Percentiles rank a stretch among this genome's conserved stretches.
phyloP scores from a whole-genome alignment of 805 yeast genomes.

The Lipomyces mesembrius region DNA sequence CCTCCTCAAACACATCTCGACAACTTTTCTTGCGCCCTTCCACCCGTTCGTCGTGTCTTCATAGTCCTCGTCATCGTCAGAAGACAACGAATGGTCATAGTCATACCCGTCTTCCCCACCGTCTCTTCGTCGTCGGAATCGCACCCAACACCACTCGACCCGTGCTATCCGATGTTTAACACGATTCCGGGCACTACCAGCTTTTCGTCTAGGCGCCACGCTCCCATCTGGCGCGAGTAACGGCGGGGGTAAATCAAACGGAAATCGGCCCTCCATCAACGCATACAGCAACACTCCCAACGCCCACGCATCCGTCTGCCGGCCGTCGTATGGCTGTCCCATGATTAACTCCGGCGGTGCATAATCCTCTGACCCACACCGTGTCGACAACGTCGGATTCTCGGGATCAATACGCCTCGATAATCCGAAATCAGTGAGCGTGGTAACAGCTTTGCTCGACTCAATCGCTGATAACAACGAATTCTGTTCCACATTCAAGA shows the following conservation, averaged over 20 bases:
- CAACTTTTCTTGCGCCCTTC: constrained; percentile 56
- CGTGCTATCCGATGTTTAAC: constrained; percentile 90
- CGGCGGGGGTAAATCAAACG: constrained; percentile 82
- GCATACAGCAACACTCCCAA: constrained; percentile 89
- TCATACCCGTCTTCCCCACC: constrained; percentile 21
- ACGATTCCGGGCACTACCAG: constrained; percentile 51
- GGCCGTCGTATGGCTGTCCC: constrained; percentile 91
- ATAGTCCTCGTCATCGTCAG: constrained; percentile 38
- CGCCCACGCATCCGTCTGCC: constrained; percentile 92
- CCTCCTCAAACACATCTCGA: constrained; percentile 55
- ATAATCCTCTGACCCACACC: constrained; percentile 97
- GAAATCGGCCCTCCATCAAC: constrained; percentile 80
- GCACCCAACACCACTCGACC: constrained; percentile 87
- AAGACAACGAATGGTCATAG: constrained; percentile 40
- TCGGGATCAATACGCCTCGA: constrained; percentile 68
- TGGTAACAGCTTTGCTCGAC: constrained; percentile 51
- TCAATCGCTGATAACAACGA: constrained; percentile 42
- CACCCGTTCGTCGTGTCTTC: constrained; percentile 45
- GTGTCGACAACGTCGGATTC: constrained; percentile 70
- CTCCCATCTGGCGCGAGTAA: constrained; percentile 41
- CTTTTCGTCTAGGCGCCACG: constrained; percentile 42
- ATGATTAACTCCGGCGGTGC: constrained; percentile 91
- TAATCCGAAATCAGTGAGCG: constrained; percentile 86
- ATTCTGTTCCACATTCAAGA: constrained; percentile 47
- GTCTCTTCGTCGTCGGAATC: constrained; percentile 44